phyloP scores from a whole-genome alignment of 306 rosid species.

The Herpetospermum pedunculosum region DNA sequence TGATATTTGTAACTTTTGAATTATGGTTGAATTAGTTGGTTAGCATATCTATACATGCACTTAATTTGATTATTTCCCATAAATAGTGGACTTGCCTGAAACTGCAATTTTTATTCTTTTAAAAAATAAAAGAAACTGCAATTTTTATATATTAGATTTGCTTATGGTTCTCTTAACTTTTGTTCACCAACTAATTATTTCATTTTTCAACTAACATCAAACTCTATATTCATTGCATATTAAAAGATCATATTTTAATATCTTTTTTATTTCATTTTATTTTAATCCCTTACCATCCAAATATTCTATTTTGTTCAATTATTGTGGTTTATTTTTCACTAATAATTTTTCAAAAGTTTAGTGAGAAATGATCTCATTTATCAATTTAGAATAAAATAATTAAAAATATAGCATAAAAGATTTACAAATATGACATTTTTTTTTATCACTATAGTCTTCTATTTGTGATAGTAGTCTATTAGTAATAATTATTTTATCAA shows the following conservation, averaged over 20 bases:
- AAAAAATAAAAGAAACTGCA: too few relatives aligned
- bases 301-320: too few relatives aligned
- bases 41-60: not conserved
- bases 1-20: too few relatives aligned
- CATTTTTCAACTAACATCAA: not conserved
- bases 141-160: not conserved
- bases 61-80: not conserved
- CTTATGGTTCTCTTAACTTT: not conserved
- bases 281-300: not conserved
- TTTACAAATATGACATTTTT: too few relatives aligned
- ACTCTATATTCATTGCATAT: not conserved
- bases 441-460: too few relatives aligned
- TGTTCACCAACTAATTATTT: not conserved
- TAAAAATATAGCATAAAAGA: too few relatives aligned
- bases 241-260: not conserved
- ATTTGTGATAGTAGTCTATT: too few relatives aligned
- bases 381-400: too few relatives aligned
- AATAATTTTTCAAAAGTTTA: too few relatives aligned
- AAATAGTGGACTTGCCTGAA: not conserved
- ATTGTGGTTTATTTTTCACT: too few relatives aligned
- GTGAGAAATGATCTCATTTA: too few relatives aligned
- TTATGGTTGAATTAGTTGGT: not conserved
- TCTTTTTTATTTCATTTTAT: not conserved
- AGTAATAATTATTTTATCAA: too few relatives aligned
- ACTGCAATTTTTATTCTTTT: not conserved